These are phyloP conservation scores for Gossypium arboreum DNA, from an alignment of 345 rosid species.

Conservation along the genomic window DNA sequence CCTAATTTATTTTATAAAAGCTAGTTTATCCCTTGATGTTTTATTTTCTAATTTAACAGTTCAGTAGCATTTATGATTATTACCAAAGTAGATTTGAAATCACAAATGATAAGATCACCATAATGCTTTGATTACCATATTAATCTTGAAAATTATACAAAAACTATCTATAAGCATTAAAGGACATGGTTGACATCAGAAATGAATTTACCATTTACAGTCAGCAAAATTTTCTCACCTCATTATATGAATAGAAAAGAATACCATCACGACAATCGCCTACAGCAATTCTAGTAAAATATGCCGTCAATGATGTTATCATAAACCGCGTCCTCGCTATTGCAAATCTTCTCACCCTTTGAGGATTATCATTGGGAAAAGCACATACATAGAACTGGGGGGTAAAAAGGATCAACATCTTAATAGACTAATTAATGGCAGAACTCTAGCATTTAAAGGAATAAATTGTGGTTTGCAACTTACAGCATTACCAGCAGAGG, in stretches of 20 bases:
- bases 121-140: background rate
- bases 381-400: constrained; percentile 82
- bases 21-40: background rate
- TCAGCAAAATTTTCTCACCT: constrained; percentile 46
- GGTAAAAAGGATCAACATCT: constrained; percentile 22
- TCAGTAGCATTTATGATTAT: background rate
- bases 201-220: background rate
- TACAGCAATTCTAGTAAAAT: constrained; percentile 82
- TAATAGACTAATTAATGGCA: constrained; percentile 20
- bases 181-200: background rate
- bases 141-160: background rate
- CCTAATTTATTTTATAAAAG: constrained; percentile 1
- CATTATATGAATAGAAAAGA: constrained; percentile 80
- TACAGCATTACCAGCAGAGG: constrained; percentile 95
- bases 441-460: constrained; percentile 16
- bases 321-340: constrained; percentile 85
- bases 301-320: constrained; percentile 72
- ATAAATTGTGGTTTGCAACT: constrained; percentile 31
- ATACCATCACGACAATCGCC: constrained; percentile 99
- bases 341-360: constrained; percentile 67
- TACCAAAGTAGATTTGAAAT: background rate
- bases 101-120: background rate
- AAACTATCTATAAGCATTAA: background rate
- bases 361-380: constrained; percentile 64
- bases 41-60: background rate